phyloP scores from a whole-genome alignment of 495 filamentous ascomycete genomes.

The Penicillium chermesinum region DNA sequence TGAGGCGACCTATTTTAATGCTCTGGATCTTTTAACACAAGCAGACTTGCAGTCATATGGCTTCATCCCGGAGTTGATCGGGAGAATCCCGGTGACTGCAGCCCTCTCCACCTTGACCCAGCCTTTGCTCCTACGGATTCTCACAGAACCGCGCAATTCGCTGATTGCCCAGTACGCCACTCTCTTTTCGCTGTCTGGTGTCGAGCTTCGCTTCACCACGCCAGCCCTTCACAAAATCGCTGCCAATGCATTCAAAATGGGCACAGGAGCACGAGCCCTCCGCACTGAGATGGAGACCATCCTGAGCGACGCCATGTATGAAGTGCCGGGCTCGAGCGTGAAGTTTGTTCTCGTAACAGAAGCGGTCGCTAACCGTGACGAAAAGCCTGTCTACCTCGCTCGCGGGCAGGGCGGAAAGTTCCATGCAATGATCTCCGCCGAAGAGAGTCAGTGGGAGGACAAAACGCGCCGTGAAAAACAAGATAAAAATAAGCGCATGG shows the following conservation, averaged over 20 bases:
- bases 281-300: conserved; percentile 87
- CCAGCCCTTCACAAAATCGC: conserved; percentile 75
- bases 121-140: conserved; percentile 72
- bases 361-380: conserved; percentile 59
- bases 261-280: conserved; percentile 81
- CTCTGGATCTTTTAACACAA: conserved; percentile 74
- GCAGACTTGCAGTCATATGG: conserved; percentile 85
- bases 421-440: conserved; percentile 51
- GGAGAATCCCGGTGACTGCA: conserved; percentile 81
- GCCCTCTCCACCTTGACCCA: conserved; percentile 78
- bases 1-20: conserved; percentile 59
- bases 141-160: conserved; percentile 87
- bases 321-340: conserved; percentile 67
- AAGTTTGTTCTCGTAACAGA: conserved; percentile 75
- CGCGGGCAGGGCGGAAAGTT: conserved; percentile 57
- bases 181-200: conserved; percentile 76
- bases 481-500: conserved; percentile 25
- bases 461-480: conserved; percentile 30
- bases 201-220: conserved; percentile 79
- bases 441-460: conserved; percentile 62
- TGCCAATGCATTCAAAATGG: conserved; percentile 63
- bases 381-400: conserved; percentile 56
- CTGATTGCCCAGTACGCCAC: conserved; percentile 80
- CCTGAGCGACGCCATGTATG: conserved; percentile 85
- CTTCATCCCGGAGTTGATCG: conserved; percentile 91